phyloP scores from a whole-genome alignment of 768 basidiomycete genomes.

The Tephrocybe sp. region DNA sequence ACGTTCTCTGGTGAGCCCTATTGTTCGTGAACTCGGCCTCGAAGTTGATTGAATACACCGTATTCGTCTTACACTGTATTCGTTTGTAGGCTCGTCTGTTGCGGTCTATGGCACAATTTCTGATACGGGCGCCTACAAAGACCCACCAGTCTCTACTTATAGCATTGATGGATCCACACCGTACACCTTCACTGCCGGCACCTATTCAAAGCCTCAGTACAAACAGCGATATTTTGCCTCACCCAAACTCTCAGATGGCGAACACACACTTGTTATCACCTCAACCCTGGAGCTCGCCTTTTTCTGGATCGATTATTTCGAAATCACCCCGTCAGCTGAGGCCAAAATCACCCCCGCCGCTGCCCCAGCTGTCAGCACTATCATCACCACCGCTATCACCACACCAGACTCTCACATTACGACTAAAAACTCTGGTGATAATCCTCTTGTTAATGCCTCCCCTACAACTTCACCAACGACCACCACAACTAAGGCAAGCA shows the following conservation, averaged over 20 bases:
- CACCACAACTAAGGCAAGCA: not conserved
- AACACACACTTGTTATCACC: slow-evolving; percentile 22
- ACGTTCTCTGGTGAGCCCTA: slow-evolving; percentile 16
- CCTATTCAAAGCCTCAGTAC: slow-evolving; percentile 5
- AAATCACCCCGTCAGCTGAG: slow-evolving; percentile 1
- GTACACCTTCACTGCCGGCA: not conserved
- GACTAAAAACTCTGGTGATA: not conserved
- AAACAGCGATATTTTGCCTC: slow-evolving; percentile 16
- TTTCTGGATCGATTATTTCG: slow-evolving; percentile 16
- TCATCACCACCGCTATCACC: not conserved
- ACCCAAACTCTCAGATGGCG: slow-evolving; percentile 13
- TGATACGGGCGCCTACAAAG: not conserved
- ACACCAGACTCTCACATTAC: not conserved
- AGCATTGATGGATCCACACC: slow-evolving; percentile 8
- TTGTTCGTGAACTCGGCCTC: not conserved
- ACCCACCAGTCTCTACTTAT: slow-evolving; percentile 10
- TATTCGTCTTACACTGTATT: not conserved
- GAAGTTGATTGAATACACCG: not conserved
- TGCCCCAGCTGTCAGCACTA: not conserved
- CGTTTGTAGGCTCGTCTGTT: slow-evolving; percentile 10
- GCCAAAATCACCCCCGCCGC: not conserved
- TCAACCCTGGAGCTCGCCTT: slow-evolving; percentile 11
- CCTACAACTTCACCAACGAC: not conserved
- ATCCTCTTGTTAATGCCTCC: not conserved
- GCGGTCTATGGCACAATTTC: slow-evolving; percentile 16